Evolutionary conservation across 345 rosid species (phyloP).

Genomic region (Acer campestre): DNA sequence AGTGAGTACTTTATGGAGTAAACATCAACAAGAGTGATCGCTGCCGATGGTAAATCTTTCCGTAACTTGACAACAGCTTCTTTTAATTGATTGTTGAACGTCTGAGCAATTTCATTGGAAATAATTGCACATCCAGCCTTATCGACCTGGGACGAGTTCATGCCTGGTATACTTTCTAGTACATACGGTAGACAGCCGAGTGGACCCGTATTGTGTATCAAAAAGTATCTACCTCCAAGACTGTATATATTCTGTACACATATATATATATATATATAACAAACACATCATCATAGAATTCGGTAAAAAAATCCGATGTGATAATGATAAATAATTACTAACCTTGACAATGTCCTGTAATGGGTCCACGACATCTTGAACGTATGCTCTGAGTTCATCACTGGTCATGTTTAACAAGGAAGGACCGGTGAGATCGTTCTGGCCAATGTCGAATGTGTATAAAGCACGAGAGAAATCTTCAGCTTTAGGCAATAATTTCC

Average conservation of each 20-base stretch:
- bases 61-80: conserved; percentile 45
- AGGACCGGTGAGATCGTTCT: conserved; percentile 66
- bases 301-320: too few relatives aligned
- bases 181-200: conserved; percentile 68
- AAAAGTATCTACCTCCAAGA: conserved; percentile 54
- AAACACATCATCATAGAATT: too few relatives aligned
- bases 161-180: conserved; percentile 47
- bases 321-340: not conserved
- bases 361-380: conserved; percentile 50
- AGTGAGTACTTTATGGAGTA: conserved; percentile 59
- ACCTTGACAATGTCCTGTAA: conserved; percentile 44
- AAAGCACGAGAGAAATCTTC: conserved; percentile 48
- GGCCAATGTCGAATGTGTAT: conserved; percentile 77
- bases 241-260: conserved; percentile 40
- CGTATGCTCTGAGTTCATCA: conserved; percentile 37
- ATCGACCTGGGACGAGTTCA: conserved; percentile 47
- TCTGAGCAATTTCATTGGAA: conserved; percentile 58
- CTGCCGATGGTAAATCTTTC: conserved; percentile 42
- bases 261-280: not conserved
- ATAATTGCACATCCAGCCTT: conserved; percentile 56
- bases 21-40: conserved; percentile 59
- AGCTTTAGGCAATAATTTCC: conserved; percentile 44
- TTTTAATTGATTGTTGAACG: conserved; percentile 54
- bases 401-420: conserved; percentile 54
- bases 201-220: conserved; percentile 75